Evolutionary conservation across 306 rosid species (phyloP).

Genomic region (Quillaja saponaria): DNA sequence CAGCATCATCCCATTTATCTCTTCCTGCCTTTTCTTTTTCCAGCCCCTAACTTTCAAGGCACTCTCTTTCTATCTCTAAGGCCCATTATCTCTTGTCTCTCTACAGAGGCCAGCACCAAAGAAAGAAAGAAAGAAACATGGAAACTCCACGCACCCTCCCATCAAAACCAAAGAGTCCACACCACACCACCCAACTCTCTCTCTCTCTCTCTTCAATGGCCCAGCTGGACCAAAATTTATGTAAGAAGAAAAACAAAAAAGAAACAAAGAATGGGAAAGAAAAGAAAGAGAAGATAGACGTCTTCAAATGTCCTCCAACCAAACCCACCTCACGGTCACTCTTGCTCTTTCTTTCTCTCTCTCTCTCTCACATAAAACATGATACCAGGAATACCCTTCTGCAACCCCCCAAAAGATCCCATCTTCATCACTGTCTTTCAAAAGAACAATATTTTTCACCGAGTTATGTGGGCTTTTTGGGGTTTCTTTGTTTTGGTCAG

Average conservation of each 20-base stretch:
- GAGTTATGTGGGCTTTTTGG: conserved; percentile 98
- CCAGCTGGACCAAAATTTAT: conserved; percentile 96
- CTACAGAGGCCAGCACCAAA: conserved; percentile 44
- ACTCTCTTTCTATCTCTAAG: conserved; percentile 25
- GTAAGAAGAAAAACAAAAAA: conserved; percentile 55
- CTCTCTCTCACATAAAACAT: conserved; percentile 37
- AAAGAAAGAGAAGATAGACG: conserved; percentile 56
- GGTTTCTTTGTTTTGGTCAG: conserved; percentile 90
- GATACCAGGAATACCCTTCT: conserved; percentile 94
- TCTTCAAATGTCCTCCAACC: conserved; percentile 96
- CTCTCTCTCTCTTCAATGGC: conserved; percentile 74
- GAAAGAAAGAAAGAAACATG: conserved; percentile 62
- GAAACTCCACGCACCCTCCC: conserved; percentile 65
- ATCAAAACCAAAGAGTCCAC: conserved; percentile 57
- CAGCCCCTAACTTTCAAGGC: conserved; percentile 26
- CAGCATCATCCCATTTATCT: conserved; percentile 41
- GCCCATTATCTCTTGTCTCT: conserved; percentile 38
- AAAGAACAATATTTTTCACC: conserved; percentile 79
- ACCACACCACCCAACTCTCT: conserved; percentile 40
- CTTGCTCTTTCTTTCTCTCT: not conserved
- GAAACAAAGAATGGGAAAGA: conserved; percentile 41
- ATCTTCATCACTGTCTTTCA: conserved; percentile 95
- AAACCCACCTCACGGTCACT: conserved; percentile 63
- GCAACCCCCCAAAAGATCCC: conserved; percentile 93
- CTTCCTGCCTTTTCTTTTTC: conserved; percentile 17